Evolutionary conservation across 2,329 filamentous ascomycete species (phyloP).

Genomic region (Diatrype stigma): DNA sequence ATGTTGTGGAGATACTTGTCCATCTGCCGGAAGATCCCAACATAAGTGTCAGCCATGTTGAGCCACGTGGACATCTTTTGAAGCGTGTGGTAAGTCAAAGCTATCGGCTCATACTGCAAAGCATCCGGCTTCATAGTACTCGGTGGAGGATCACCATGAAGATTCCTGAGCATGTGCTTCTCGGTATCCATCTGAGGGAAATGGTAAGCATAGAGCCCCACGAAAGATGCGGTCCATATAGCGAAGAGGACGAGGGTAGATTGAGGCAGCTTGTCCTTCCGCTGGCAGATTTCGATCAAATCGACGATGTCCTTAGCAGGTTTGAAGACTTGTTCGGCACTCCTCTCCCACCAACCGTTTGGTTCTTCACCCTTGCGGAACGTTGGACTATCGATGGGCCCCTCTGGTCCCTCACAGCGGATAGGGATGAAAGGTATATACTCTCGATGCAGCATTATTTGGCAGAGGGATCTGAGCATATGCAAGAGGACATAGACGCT

Average conservation of each 20-base stretch:
- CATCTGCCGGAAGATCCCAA: conserved; percentile 49
- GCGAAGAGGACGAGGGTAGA: conserved; percentile 66
- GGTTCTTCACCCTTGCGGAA: conserved; percentile 48
- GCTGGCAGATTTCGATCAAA: conserved; percentile 57
- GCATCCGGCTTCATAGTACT: conserved; percentile 19
- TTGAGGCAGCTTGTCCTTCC: conserved; percentile 58
- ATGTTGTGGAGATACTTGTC: conserved; percentile 48
- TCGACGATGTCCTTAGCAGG: conserved; percentile 61
- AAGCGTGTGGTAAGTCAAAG: conserved; percentile 46
- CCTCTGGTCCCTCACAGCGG: conserved; percentile 41
- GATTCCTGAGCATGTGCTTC: conserved; percentile 43
- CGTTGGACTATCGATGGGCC: conserved; percentile 55
- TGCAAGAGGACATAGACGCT: conserved; percentile 65
- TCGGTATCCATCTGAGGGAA: conserved; percentile 66
- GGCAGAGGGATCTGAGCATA: conserved; percentile 60
- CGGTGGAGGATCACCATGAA: conserved; percentile 27
- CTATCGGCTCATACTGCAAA: conserved; percentile 38
- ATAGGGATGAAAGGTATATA: conserved; percentile 64
- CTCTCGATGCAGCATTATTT: conserved; percentile 65
- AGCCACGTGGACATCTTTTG: conserved; percentile 47
- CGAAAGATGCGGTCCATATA: conserved; percentile 62
- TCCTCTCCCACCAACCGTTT: conserved; percentile 57
- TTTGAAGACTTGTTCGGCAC: conserved; percentile 58
- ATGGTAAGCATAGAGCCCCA: conserved; percentile 61
- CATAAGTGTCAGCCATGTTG: conserved; percentile 54